phyloP scores from a whole-genome alignment of 768 basidiomycete genomes.

The Termitomyces sp. region DNA sequence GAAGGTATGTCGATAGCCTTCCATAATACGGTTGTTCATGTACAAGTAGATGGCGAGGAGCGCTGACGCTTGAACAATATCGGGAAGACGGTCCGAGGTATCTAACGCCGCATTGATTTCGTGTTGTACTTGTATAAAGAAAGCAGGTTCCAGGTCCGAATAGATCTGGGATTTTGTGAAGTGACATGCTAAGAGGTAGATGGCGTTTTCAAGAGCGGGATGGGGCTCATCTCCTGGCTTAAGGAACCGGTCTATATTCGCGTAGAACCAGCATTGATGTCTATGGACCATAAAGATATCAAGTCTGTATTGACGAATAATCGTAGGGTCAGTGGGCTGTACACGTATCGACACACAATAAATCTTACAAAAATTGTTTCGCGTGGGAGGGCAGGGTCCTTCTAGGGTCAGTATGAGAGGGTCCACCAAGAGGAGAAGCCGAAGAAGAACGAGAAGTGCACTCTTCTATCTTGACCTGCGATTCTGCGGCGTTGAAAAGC shows the following conservation, averaged over 20 bases:
- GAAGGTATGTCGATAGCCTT: slow-evolving; percentile 58
- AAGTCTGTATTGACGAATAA: slow-evolving; percentile 27
- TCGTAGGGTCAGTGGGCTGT: neutral
- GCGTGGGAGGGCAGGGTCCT: slow-evolving; percentile 25
- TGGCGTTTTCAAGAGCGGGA: slow-evolving; percentile 55
- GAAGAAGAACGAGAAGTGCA: slow-evolving; percentile 7
- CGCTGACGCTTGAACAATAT: slow-evolving; percentile 55
- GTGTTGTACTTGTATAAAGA: slow-evolving; percentile 42
- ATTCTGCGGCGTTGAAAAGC: neutral
- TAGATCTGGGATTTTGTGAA: slow-evolving; percentile 38
- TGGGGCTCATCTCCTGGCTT: slow-evolving; percentile 36
- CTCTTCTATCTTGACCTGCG: neutral
- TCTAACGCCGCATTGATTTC: slow-evolving; percentile 51
- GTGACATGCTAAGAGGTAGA: slow-evolving; percentile 54
- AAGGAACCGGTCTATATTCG: slow-evolving; percentile 37
- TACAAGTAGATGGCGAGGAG: slow-evolving; percentile 58
- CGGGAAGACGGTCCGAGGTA: slow-evolving; percentile 46
- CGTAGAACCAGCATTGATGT: slow-evolving; percentile 55
- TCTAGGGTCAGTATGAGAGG: slow-evolving; percentile 19
- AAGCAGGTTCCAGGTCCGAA: slow-evolving; percentile 37
- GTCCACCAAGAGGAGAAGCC: slow-evolving; percentile 10
- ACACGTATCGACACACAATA: neutral
- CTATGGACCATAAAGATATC: slow-evolving; percentile 50
- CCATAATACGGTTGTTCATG: slow-evolving; percentile 46
- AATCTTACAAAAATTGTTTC: slow-evolving; percentile 32